Conservation (phyloP, 305 asterid genomes). For the Fraxinus platypoda region DNA sequence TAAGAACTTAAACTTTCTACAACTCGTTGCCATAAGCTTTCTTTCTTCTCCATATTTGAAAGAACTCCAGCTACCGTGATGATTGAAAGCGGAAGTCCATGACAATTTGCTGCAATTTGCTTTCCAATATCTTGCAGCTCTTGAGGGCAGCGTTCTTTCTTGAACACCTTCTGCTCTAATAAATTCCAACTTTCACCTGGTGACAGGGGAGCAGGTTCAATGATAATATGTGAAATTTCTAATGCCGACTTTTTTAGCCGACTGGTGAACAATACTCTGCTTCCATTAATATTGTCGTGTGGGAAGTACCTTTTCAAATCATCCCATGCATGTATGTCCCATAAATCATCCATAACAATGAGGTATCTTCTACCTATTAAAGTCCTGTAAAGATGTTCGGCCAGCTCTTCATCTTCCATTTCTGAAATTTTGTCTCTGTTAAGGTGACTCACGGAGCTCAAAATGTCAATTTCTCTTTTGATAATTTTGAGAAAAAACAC, state of each 20-base stretch:
- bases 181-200: not conserved
- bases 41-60: not conserved
- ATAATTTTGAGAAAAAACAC: slow-evolving; percentile 3
- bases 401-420: not conserved
- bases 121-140: not conserved
- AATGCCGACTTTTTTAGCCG: not conserved
- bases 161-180: not conserved
- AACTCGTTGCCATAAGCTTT: not conserved
- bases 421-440: not conserved
- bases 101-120: not conserved
- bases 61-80: not conserved
- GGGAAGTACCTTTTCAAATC: not conserved
- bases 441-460: not conserved
- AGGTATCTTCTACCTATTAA: not conserved
- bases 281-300: not conserved
- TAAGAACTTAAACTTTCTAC: not conserved
- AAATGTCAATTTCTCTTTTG: slow-evolving; percentile 3
- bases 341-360: slow-evolving; percentile 13
- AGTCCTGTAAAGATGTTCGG: not conserved
- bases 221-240: not conserved
- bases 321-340: not conserved
- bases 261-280: not conserved
- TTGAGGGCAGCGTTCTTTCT: not conserved
- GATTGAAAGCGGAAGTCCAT: not conserved
- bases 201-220: not conserved